phyloP scores from a whole-genome alignment of 345 rosid species.

The Eucalyptus curtisii region DNA sequence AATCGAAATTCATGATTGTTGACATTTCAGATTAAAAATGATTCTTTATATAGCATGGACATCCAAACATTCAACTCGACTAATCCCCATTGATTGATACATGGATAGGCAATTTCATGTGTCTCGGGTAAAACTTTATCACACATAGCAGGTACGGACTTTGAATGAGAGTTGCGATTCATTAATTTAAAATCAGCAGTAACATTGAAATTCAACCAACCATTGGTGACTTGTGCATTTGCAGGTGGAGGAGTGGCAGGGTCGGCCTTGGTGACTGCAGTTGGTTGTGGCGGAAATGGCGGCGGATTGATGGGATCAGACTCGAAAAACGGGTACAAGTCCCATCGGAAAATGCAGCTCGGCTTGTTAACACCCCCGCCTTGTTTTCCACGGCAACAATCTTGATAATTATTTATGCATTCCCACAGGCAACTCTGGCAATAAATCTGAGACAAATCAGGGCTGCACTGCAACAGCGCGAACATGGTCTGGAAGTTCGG shows the following conservation, averaged over 20 bases:
- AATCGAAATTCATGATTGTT: background rate
- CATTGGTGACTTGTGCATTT: background rate
- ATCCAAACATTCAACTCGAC: background rate
- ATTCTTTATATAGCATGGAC: background rate
- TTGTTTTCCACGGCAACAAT: background rate
- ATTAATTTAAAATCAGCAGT: background rate
- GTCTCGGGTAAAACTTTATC: background rate
- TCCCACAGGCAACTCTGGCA: background rate
- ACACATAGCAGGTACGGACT: background rate
- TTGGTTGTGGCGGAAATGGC: background rate
- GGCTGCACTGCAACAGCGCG: background rate
- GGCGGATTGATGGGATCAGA: background rate
- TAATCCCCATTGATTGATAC: background rate
- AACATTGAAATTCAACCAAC: background rate
- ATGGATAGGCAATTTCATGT: background rate
- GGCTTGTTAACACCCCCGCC: accelerated
- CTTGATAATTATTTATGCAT: background rate
- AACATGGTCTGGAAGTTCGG: background rate
- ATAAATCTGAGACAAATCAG: background rate
- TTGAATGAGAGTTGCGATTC: background rate
- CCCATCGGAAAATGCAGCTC: background rate
- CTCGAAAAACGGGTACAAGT: background rate
- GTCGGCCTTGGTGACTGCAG: background rate
- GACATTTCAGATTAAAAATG: background rate
- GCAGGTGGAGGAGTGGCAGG: background rate